Evolutionary conservation across 2,329 filamentous ascomycete genomes (phyloP).

Genomic region (Fusarium hostae): DNA sequence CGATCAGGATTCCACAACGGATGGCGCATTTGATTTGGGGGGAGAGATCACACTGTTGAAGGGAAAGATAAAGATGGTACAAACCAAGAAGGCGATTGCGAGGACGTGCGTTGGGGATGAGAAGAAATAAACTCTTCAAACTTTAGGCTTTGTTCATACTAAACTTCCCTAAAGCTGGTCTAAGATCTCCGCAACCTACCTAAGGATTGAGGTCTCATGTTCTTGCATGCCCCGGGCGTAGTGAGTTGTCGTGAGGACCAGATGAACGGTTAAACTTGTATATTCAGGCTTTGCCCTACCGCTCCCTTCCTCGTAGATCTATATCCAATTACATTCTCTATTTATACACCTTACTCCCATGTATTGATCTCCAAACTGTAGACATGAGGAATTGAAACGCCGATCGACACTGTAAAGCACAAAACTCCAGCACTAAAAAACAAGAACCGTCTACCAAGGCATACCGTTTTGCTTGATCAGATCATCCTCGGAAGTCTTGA

Average conservation of each 20-base stretch:
- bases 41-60: neutral
- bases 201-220: neutral
- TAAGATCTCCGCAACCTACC: neutral
- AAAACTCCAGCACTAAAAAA: neutral
- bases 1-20: neutral
- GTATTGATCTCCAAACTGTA: neutral
- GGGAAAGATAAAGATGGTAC: neutral
- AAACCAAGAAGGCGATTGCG: neutral
- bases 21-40: accelerated
- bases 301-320: neutral
- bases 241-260: too few relatives aligned
- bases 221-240: neutral
- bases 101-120: too few relatives aligned
- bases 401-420: constrained; percentile 3
- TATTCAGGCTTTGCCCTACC: neutral
- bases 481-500: constrained; percentile 24
- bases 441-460: constrained; percentile 2
- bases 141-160: neutral
- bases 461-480: constrained; percentile 14
- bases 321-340: constrained; percentile 19
- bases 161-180: neutral
- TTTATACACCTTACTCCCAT: constrained; percentile 10
- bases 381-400: constrained; percentile 5
- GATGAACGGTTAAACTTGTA: neutral
- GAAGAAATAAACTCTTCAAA: neutral